These are phyloP conservation scores for Ciborinia camelliae DNA, from an alignment of 2,329 filamentous ascomycete genomes.

Conservation along the genomic window DNA sequence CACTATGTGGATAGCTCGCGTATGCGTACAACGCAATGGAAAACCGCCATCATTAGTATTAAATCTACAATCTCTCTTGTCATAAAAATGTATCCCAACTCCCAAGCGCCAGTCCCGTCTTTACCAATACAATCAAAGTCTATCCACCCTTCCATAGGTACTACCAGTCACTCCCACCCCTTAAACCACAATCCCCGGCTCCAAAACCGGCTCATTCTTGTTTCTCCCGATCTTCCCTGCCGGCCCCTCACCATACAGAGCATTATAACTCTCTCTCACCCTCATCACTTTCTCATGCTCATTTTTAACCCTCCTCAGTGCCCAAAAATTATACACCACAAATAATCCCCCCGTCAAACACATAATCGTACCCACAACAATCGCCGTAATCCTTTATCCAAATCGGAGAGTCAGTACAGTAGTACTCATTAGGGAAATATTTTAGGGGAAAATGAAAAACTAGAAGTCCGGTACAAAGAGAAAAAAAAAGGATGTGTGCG, in stretches of 20 bases:
- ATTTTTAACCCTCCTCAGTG: constrained; percentile 30
- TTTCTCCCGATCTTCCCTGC: constrained; percentile 28
- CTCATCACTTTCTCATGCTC: constrained; percentile 30
- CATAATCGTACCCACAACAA: constrained; percentile 27
- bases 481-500: too few relatives aligned
- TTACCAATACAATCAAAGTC: too few relatives aligned
- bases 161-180: too few relatives aligned
- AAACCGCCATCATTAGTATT: too few relatives aligned
- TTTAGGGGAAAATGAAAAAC: background rate
- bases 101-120: too few relatives aligned
- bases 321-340: constrained; percentile 33
- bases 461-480: background rate
- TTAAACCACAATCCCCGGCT: constrained; percentile 31
- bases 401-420: background rate
- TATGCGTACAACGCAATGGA: too few relatives aligned
- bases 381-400: constrained; percentile 25
- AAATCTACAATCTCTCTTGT: too few relatives aligned
- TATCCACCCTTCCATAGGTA: too few relatives aligned
- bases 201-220: constrained; percentile 15
- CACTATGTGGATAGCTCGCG: too few relatives aligned
- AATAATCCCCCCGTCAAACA: constrained; percentile 29
- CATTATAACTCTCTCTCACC: constrained; percentile 8
- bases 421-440: background rate
- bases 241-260: constrained; percentile 19
- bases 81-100: too few relatives aligned